These are phyloP conservation scores for Keithomyces neogunnii DNA, from an alignment of 2,329 filamentous ascomycete genomes.

Conservation along the genomic window DNA sequence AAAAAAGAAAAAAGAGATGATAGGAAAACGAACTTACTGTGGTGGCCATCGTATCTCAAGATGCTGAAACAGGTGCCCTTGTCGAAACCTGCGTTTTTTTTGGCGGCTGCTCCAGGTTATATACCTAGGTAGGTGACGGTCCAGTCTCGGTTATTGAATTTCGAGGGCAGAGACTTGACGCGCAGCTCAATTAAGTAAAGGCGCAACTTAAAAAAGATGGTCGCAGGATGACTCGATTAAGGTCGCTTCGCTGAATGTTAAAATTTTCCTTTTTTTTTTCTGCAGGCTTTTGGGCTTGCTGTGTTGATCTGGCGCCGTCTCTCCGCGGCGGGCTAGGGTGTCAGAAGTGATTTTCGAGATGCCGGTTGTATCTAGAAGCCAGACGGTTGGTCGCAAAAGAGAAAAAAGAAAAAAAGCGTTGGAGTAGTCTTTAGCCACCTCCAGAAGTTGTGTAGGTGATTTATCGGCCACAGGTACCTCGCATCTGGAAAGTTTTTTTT, in stretches of 20 bases:
- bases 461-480: background rate
- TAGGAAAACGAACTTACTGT: constrained; percentile 23
- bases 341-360: too few relatives aligned
- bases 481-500: background rate
- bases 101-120: too few relatives aligned
- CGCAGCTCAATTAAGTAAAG: background rate
- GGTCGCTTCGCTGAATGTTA: background rate
- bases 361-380: too few relatives aligned
- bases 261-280: too few relatives aligned
- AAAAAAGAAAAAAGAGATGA: constrained; percentile 2
- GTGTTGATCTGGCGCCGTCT: background rate
- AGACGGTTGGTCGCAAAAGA: background rate
- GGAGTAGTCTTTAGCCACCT: too few relatives aligned
- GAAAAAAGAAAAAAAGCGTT: background rate
- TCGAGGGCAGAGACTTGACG: too few relatives aligned
- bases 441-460: background rate
- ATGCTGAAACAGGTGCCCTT: background rate
- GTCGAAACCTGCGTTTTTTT: background rate
- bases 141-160: too few relatives aligned
- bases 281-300: background rate
- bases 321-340: background rate
- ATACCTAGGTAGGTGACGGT: too few relatives aligned
- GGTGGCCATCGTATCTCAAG: constrained; percentile 22
- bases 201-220: background rate
- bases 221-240: background rate